Percentiles rank a stretch among this genome's conserved stretches.
phyloP scores from a whole-genome alignment of 2,329 filamentous ascomycete species.

The Cytospora chrysosperma region DNA sequence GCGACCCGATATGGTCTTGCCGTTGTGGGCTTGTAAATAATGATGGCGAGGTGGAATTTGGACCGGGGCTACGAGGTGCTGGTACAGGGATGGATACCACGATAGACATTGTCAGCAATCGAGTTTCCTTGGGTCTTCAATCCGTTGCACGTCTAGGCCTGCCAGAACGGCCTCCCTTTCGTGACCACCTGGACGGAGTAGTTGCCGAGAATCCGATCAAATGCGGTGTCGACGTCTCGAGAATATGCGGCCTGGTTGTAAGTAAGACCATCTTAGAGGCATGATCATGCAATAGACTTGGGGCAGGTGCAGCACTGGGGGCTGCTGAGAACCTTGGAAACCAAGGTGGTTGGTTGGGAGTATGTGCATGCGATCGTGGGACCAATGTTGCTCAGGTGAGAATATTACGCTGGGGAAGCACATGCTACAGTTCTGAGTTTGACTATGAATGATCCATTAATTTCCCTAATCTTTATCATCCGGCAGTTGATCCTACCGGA shows the following conservation, averaged over 20 bases:
- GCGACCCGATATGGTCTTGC: background rate
- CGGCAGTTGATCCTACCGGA: too few species aligned
- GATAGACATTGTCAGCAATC: conserved; percentile 27
- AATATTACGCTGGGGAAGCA: too few species aligned
- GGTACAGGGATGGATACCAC: conserved; percentile 25
- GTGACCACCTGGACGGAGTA: background rate
- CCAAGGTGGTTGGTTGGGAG: too few species aligned
- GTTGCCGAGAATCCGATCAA: background rate
- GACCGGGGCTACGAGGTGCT: conserved; percentile 10
- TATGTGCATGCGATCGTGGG: too few species aligned
- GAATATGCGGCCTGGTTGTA: too few species aligned
- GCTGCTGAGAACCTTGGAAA: too few species aligned
- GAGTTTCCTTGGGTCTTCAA: conserved; percentile 6
- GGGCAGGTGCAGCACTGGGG: background rate
- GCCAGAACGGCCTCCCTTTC: background rate
- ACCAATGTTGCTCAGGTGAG: too few species aligned
- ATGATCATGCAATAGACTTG: background rate
- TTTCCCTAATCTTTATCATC: too few species aligned
- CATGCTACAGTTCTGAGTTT: too few species aligned
- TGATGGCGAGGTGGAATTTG: conserved; percentile 20
- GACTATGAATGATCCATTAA: too few species aligned
- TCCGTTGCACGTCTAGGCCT: too few species aligned
- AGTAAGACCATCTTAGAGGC: too few species aligned
- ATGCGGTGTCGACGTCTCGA: background rate
- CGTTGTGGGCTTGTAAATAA: conserved; percentile 9